Evolutionary conservation across 352 stramenopile species (phyloP), one percentile per base, ranked within the genome.

Genomic region (Phytophthora sansomeana): DNA sequence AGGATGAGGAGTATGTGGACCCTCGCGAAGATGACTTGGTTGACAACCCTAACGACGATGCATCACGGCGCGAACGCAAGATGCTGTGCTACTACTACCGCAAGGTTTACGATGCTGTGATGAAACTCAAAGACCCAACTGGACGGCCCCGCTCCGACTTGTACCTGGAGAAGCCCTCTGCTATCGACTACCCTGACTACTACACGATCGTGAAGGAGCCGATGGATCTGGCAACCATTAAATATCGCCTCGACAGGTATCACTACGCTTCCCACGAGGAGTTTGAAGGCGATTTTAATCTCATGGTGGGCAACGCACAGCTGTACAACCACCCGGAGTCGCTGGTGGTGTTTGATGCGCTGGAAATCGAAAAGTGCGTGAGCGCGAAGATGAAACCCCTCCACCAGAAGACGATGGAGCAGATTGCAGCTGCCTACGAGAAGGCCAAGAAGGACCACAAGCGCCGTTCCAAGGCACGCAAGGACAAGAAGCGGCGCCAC

Each of bases 191-290:
- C 52, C 88, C 88, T 21, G 92, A 97, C 68, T 98, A 98, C 61
- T 97, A 97, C 66, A 70, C 85, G 44, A 90, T 97, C 48, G 86
- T 98, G 42, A 90, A 81, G 49, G 46, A 89, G 2, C 87, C 92
- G 4, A 97, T 97, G 89, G 89, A 95, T 55, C 75, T 98, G 11
- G 50, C 68, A 33, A 94, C 86, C n/a, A 97, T 98, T 63, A 94
- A 93, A 43, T 48, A 41, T 11, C 91, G 92, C 5, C 85, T 95
- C 8, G 86, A 93, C 52, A 63, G 63, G 33, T 82, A 91, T 52
- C 60, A 77, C 33, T 96, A 96, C 63, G 57, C 69, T 0, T 81
- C 72, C 0, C 87, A 95, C 62, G 70, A 69, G 11, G 57, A 81
- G 55, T 91, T 96, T 64, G 88, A 93, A 44, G 75, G 66, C 8